These are phyloP conservation scores for Pyrenophora graminea DNA, from an alignment of 2,329 filamentous ascomycete genomes.

Conservation along the genomic window DNA sequence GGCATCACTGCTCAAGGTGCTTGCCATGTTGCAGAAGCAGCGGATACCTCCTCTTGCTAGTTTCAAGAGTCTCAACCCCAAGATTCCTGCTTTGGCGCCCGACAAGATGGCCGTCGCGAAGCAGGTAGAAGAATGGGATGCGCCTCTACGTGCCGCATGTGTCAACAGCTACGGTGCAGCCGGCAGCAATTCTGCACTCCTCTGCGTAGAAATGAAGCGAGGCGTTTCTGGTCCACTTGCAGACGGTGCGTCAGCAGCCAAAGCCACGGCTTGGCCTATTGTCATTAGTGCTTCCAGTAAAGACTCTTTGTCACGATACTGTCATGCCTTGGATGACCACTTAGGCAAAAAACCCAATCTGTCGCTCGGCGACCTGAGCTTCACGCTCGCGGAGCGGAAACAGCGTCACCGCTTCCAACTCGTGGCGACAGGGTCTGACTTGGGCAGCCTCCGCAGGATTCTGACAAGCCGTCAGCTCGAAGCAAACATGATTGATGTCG, in stretches of 20 bases:
- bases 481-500: neutral
- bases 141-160: slow-evolving; percentile 25
- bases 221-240: neutral
- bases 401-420: slow-evolving; percentile 2
- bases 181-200: slow-evolving; percentile 22
- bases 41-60: slow-evolving; percentile 19
- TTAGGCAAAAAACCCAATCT: neutral
- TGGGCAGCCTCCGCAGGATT: neutral
- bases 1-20: slow-evolving; percentile 29
- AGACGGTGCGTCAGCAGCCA: neutral
- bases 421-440: neutral
- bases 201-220: slow-evolving; percentile 13
- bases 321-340: neutral
- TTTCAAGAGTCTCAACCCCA: slow-evolving; percentile 23
- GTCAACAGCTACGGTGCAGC: slow-evolving; percentile 49
- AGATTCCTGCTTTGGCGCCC: slow-evolving; percentile 15
- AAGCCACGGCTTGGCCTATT: neutral
- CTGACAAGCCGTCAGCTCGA: neutral
- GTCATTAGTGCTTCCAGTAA: slow-evolving; percentile 1
- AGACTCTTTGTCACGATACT: slow-evolving; percentile 1
- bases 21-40: slow-evolving; percentile 20
- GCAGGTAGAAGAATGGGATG: slow-evolving; percentile 6
- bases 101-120: slow-evolving; percentile 18
- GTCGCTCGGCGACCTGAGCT: neutral
- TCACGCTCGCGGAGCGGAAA: slow-evolving; percentile 1